A percentile compares a stretch with the other conserved stretches of the same genome.
These are phyloP conservation scores for Escovopsis weberi DNA, from an alignment of 2,329 filamentous ascomycete species.

Conservation along the genomic window DNA sequence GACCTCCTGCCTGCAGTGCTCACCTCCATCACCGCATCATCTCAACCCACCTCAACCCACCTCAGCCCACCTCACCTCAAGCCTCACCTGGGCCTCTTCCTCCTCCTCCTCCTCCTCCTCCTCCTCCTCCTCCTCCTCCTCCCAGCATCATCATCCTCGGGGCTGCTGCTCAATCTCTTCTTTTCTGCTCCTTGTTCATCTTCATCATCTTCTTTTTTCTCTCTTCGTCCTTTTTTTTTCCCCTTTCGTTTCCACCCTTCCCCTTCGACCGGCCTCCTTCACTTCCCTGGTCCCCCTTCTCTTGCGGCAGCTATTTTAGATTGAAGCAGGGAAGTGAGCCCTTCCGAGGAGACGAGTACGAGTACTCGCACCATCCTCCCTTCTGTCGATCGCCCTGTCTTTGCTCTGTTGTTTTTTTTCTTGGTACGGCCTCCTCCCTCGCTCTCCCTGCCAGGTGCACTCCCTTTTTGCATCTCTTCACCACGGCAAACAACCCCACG, in stretches of 20 bases:
- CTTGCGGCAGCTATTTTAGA: not conserved
- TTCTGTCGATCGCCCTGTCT: constrained; percentile 2
- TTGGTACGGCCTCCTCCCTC: constrained; percentile 3
- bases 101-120: not conserved
- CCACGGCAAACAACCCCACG: too few species aligned
- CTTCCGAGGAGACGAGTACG: constrained; percentile 1
- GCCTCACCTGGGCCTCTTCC: not conserved
- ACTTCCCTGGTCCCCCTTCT: not conserved
- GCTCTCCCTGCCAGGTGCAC: constrained; percentile 1
- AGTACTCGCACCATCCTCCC: not conserved
- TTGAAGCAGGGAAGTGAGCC: constrained; percentile 1
- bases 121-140: not conserved
- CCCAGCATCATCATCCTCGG: not conserved
- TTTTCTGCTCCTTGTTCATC: not conserved
- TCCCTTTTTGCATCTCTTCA: constrained; percentile 3
- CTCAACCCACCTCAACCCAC: too few species aligned
- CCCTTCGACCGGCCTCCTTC: not conserved
- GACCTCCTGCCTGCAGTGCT: not conserved
- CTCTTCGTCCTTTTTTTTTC: not conserved
- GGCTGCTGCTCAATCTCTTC: not conserved
- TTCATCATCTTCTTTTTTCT: not conserved
- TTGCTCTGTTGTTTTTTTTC: constrained; percentile 1
- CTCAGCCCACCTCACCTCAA: not conserved
- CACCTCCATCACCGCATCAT: too few species aligned
- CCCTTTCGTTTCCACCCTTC: not conserved